Evolutionary conservation across 225 moss, liverwort and hornwort species (phyloP).

Genomic region (Bryum argenteum): DNA sequence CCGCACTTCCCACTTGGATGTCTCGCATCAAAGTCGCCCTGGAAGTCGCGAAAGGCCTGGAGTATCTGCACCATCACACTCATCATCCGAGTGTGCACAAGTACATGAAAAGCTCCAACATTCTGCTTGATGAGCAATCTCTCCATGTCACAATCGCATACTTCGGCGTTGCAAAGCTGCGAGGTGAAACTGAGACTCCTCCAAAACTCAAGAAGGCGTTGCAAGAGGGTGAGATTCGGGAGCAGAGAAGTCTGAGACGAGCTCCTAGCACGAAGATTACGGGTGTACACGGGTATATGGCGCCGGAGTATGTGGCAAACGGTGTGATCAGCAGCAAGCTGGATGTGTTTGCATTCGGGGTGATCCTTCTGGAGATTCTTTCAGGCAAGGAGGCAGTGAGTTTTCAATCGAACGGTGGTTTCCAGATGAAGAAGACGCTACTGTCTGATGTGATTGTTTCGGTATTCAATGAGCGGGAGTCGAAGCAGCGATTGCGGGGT

Average conservation of each 20-base stretch:
- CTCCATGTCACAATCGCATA: conserved; percentile 68
- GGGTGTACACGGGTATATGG: conserved; percentile 89
- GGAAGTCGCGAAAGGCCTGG: conserved; percentile 77
- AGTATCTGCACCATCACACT: conserved; percentile 80
- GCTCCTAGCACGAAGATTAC: conserved; percentile 77
- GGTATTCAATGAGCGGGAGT: conserved; percentile 59
- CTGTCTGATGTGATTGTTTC: conserved; percentile 62
- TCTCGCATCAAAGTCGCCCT: conserved; percentile 71
- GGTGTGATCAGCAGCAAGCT: conserved; percentile 71
- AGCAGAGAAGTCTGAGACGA: conserved; percentile 36
- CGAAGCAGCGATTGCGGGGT: conserved; percentile 57
- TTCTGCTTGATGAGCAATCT: conserved; percentile 57
- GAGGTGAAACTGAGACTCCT: conserved; percentile 57
- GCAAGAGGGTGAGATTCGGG: conserved; percentile 42
- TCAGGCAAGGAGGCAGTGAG: conserved; percentile 77
- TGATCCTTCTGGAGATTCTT: conserved; percentile 80
- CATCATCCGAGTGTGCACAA: conserved; percentile 69
- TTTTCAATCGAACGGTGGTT: conserved; percentile 46
- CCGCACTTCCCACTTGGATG: conserved; percentile 70
- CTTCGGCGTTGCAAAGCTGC: conserved; percentile 69
- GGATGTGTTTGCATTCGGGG: conserved; percentile 86
- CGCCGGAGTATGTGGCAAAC: conserved; percentile 71
- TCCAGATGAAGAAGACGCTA: conserved; percentile 56
- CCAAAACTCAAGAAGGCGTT: conserved; percentile 24
- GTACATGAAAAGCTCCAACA: conserved; percentile 82